Evolutionary conservation across 148 eudicot genomes (phyloP).

Genomic region (Oxyria digyna): DNA sequence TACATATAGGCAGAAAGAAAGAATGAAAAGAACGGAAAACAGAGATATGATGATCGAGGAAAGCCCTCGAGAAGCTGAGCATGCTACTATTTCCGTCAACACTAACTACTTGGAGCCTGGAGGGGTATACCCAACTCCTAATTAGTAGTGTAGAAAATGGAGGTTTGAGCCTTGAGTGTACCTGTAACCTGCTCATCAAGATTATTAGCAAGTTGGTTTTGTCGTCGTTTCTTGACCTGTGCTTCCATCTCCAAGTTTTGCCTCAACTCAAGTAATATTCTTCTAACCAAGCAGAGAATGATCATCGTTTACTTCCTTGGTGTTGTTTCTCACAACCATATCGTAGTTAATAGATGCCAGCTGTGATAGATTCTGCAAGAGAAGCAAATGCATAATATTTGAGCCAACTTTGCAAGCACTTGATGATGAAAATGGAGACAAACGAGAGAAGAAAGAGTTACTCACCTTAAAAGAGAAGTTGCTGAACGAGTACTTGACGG

Average conservation of each 20-base stretch:
- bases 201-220: background rate
- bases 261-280: background rate
- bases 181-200: background rate
- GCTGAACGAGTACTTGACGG: slow-evolving; percentile 78
- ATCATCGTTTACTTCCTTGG: slow-evolving; percentile 36
- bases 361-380: slow-evolving; percentile 80
- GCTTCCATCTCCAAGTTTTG: background rate
- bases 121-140: too few relatives aligned
- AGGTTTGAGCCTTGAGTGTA: background rate
- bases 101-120: too few relatives aligned
- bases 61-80: too few relatives aligned
- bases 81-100: too few relatives aligned
- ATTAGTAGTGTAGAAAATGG: too few relatives aligned
- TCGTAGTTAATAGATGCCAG: slow-evolving; percentile 95
- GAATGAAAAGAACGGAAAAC: too few relatives aligned
- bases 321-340: slow-evolving; percentile 49
- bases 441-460: background rate
- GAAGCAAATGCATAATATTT: slow-evolving; percentile 4
- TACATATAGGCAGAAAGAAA: too few relatives aligned
- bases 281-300: background rate
- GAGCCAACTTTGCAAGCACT: background rate
- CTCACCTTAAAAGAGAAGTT: slow-evolving; percentile 97
- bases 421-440: background rate
- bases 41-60: too few relatives aligned
- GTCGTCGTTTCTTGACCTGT: background rate